Conservation (phyloP, 345 rosid genomes). For the Hirschfeldia incana region DNA sequence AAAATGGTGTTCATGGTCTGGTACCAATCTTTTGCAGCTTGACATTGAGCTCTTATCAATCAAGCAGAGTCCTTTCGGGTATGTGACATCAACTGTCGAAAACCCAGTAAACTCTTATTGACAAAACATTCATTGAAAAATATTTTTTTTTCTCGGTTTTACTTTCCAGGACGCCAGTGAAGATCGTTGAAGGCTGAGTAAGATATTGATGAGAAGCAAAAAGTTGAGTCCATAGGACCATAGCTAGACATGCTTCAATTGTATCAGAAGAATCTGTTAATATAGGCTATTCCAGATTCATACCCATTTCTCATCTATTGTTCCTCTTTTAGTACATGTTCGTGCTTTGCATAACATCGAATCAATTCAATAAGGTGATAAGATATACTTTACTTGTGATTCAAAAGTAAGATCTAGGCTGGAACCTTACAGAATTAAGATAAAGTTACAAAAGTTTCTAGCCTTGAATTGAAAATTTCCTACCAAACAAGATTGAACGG, state of each 20-base stretch:
- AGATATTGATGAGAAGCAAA: slow-evolving; percentile 9
- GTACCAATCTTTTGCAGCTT: slow-evolving; percentile 49
- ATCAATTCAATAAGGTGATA: slow-evolving; percentile 11
- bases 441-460: slow-evolving; percentile 5
- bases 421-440: neutral
- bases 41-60: slow-evolving; percentile 84
- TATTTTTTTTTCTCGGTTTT: neutral
- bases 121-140: neutral
- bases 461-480: slow-evolving; percentile 3
- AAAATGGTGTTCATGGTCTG: slow-evolving; percentile 1
- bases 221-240: neutral
- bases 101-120: neutral
- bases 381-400: slow-evolving; percentile 12
- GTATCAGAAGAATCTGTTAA: slow-evolving; percentile 9
- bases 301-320: neutral
- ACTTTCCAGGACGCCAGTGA: slow-evolving; percentile 71
- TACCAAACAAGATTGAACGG: slow-evolving; percentile 11
- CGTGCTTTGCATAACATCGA: slow-evolving; percentile 13
- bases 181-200: slow-evolving; percentile 77
- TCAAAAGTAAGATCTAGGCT: slow-evolving; percentile 14
- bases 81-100: slow-evolving; percentile 24
- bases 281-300: neutral
- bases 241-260: slow-evolving; percentile 15
- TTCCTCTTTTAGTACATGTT: neutral
- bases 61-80: slow-evolving; percentile 95